Base-by-base conservation (phyloP, 495 filamentous ascomycete species). In the Penicillium lividum region DNA sequence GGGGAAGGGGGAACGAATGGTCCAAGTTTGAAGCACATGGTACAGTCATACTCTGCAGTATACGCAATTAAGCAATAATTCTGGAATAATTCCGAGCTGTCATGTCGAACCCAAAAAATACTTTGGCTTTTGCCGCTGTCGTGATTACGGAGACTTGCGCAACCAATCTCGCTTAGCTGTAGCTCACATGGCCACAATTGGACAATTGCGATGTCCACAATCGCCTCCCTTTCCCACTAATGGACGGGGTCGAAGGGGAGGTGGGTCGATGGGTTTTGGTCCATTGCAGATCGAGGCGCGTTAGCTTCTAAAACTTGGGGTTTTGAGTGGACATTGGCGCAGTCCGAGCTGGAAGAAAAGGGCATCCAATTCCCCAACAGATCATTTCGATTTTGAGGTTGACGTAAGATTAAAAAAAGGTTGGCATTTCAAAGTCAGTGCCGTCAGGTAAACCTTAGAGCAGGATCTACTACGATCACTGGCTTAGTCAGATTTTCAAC, bases 91-190 rank as follows among this genome's bases (percentile, higher is more conserved):
- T 31, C 27, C 28, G 46, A 49, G 25, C 27, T 49, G 28, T 49
- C 46, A 49, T 16, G 15, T 16, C 16, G 7, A 29, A 28, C 31
- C 5, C 31, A 22, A 22, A 30, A 29, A n/a, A 6, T 5, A 18
- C 13, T 3, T 30, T 49, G 16, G 54, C 33, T 27, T 56, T 53
- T 54, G 40, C 13, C 42, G 31, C 22, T 30, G 22, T 30, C 30
- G 27, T 34, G 15, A 15, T 30, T 34, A 31, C 27, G 46, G 28
- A 16, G n/a, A 36, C 18, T 16, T n/a, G 44, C 10, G 10, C 45
- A 40, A 36, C 51, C 55, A 58, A 61, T 58, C 22, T 64, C 62
- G 62, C 58, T 61, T 64, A 44, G 5, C 16, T 22, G 25, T 40
- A 16, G 28, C n/a, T 10, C 7, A 28, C 11, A 11, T 47, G 27